Evolutionary conservation across 2,329 filamentous ascomycete genomes (phyloP).

Genomic region (Lanzia echinophila): DNA sequence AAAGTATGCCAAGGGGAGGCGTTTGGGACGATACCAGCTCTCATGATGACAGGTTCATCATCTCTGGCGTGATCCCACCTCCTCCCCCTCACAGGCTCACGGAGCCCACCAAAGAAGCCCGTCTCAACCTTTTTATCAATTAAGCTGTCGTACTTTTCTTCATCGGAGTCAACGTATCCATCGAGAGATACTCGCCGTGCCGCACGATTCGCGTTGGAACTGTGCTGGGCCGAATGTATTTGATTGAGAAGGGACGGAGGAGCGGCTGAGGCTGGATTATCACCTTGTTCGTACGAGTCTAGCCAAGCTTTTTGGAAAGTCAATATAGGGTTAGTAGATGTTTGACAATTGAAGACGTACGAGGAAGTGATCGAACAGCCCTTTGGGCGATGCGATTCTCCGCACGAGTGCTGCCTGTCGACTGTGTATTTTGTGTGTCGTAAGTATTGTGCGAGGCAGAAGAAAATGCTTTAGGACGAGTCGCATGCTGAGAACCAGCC

Average conservation of each 20-base stretch:
- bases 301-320: slow-evolving; percentile 28
- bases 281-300: slow-evolving; percentile 26
- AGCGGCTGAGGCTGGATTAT: slow-evolving; percentile 15
- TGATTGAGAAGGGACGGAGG: slow-evolving; percentile 22
- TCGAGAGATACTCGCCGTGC: slow-evolving; percentile 26
- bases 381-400: slow-evolving; percentile 21
- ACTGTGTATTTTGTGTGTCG: slow-evolving; percentile 18
- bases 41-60: slow-evolving; percentile 30
- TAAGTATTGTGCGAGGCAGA: slow-evolving; percentile 18
- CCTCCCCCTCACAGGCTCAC: slow-evolving; percentile 28
- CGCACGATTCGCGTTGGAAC: slow-evolving; percentile 17
- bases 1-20: slow-evolving; percentile 27
- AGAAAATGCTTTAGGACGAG: slow-evolving; percentile 20
- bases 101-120: slow-evolving; percentile 28
- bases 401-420: slow-evolving; percentile 20
- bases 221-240: slow-evolving; percentile 27
- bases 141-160: slow-evolving; percentile 16
- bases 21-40: slow-evolving; percentile 17
- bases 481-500: slow-evolving; percentile 10
- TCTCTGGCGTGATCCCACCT: slow-evolving; percentile 33
- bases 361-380: slow-evolving; percentile 26
- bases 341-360: slow-evolving; percentile 14
- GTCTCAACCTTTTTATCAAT: slow-evolving; percentile 23
- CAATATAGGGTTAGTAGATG: slow-evolving; percentile 4
- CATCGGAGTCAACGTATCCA: slow-evolving; percentile 28